Conservation (phyloP, 257 asterid species). For the Salvia rosmarinus region DNA sequence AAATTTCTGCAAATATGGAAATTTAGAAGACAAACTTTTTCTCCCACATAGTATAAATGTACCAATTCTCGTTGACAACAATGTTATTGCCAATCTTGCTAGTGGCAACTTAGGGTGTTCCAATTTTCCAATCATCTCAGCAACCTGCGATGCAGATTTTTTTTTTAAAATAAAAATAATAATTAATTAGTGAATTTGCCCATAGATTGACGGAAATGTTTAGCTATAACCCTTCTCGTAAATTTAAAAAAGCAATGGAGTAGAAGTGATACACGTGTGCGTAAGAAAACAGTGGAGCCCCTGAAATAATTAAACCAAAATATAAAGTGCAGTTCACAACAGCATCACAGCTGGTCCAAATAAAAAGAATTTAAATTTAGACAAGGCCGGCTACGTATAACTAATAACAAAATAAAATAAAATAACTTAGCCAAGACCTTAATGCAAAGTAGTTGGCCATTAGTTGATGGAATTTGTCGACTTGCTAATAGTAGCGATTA, state of each 20-base stretch:
- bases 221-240: too few species aligned
- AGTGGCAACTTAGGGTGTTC: conserved; percentile 56
- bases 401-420: too few species aligned
- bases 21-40: conserved; percentile 44
- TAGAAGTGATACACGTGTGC: too few species aligned
- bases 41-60: conserved; percentile 56
- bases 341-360: not conserved
- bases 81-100: conserved; percentile 38
- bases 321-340: too few species aligned
- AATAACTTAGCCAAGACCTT: not conserved
- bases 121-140: conserved; percentile 37
- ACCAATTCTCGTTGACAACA: conserved; percentile 60
- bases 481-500: too few species aligned
- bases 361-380: too few species aligned
- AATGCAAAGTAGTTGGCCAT: not conserved
- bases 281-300: not conserved
- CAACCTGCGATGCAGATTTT: conserved; percentile 39
- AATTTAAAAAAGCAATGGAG: too few species aligned
- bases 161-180: not conserved
- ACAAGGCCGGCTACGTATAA: too few species aligned
- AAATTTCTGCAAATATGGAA: conserved; percentile 57
- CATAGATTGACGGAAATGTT: too few species aligned
- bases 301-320: too few species aligned
- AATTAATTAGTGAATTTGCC: not conserved
- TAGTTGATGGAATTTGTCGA: not conserved